These are phyloP conservation scores for Kurtzmaniella quercitrusa DNA, from an alignment of 1,139 yeast species.

Conservation along the genomic window DNA sequence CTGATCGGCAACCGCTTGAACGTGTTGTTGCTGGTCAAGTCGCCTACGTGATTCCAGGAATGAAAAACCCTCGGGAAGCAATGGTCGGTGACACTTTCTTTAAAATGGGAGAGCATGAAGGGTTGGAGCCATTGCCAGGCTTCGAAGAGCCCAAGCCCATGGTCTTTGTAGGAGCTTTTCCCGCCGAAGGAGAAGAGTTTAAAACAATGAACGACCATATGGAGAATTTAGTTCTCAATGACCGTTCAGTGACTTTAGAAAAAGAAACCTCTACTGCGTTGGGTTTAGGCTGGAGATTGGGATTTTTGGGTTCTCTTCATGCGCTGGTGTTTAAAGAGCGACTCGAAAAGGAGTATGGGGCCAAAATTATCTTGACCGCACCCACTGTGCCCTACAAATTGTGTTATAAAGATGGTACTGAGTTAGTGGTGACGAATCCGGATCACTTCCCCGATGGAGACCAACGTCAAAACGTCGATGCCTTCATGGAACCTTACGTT, in stretches of 20 bases:
- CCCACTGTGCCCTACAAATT: constrained; percentile 94
- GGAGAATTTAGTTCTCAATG: constrained; percentile 83
- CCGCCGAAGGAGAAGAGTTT: constrained; percentile 91
- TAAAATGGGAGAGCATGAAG: constrained; percentile 57
- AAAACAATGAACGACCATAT: constrained; percentile 86
- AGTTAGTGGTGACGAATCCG: constrained; percentile 74
- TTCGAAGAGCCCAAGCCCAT: constrained; percentile 96
- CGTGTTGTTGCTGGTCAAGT: constrained; percentile 83
- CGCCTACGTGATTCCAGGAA: constrained; percentile 89
- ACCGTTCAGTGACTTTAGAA: constrained; percentile 83
- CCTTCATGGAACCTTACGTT: constrained; percentile 82
- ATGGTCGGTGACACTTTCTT: constrained; percentile 88
- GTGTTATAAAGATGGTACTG: constrained; percentile 59
- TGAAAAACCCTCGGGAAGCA: constrained; percentile 85
- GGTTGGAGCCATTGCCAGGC: constrained; percentile 80
- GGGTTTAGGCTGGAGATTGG: constrained; percentile 97
- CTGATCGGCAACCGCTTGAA: constrained; percentile 68
- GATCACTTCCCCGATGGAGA: constrained; percentile 78
- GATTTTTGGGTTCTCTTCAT: constrained; percentile 90
- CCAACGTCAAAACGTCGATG: constrained; percentile 44
- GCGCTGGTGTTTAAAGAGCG: constrained; percentile 93
- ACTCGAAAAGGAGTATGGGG: constrained; percentile 89
- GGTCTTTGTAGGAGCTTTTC: constrained; percentile 98
- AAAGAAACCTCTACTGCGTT: constrained; percentile 91
- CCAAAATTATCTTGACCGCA: constrained; percentile 85